A percentile compares a stretch with the other conserved stretches of the same genome.
Conservation (phyloP, 805 yeast genomes). For the Starmera quercuum region DNA sequence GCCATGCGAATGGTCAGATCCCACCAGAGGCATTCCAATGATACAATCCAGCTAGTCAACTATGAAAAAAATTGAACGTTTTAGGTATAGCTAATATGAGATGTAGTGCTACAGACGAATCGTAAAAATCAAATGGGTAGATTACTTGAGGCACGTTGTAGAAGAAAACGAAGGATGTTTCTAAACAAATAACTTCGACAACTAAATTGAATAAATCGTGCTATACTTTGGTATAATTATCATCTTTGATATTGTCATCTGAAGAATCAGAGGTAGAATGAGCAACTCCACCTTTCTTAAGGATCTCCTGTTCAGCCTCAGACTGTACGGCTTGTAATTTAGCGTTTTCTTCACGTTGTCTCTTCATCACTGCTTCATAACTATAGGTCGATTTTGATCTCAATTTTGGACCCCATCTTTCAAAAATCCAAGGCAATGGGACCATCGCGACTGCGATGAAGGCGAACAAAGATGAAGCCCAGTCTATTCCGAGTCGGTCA, state of each 20-base stretch:
- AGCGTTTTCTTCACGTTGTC: conserved; percentile 23
- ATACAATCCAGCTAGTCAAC: too few species aligned
- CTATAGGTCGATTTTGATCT: conserved; percentile 55
- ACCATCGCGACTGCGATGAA: conserved; percentile 62
- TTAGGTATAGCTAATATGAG: too few species aligned
- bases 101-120: too few species aligned
- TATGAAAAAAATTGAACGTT: too few species aligned
- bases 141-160: too few species aligned
- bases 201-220: too few species aligned
- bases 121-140: too few species aligned
- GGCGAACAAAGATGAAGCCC: conserved; percentile 69
- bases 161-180: too few species aligned
- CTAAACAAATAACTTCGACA: too few species aligned
- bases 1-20: conserved; percentile 25
- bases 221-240: not conserved
- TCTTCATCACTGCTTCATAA: conserved; percentile 43
- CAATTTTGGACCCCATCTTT: conserved; percentile 46
- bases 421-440: conserved; percentile 71
- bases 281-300: not conserved
- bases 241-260: not conserved
- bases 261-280: not conserved
- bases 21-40: conserved; percentile 24
- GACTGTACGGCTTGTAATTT: conserved; percentile 8
- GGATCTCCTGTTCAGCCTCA: conserved; percentile 8
- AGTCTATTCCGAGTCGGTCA: conserved; percentile 56